A percentile compares a stretch with the other conserved stretches of the same genome.
Conservation (phyloP, 495 filamentous ascomycete genomes). For the Friedmanniomyces endolithicus region DNA sequence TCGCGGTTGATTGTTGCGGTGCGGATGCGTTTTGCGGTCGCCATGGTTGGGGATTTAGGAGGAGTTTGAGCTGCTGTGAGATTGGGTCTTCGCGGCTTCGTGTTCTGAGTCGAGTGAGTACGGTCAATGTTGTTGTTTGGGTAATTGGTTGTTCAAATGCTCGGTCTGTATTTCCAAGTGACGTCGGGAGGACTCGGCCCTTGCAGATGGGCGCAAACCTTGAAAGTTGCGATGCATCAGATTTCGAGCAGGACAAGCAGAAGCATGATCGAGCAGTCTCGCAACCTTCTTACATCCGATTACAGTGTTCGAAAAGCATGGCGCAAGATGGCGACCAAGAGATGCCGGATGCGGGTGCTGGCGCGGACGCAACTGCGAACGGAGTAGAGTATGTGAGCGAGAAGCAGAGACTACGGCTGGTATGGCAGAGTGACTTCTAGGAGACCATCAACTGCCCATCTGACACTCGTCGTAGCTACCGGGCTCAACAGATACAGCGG, state of each 20-base stretch:
- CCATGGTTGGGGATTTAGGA: slow-evolving; percentile 8
- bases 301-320: no score
- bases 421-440: neutral
- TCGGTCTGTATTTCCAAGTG: no score
- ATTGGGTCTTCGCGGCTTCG: no score
- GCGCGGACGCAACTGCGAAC: slow-evolving; percentile 16
- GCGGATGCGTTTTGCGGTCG: slow-evolving; percentile 32
- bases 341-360: slow-evolving; percentile 10
- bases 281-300: no score
- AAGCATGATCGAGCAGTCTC: no score
- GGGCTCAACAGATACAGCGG: slow-evolving; percentile 35
- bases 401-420: slow-evolving; percentile 20
- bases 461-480: slow-evolving; percentile 28
- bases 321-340: slow-evolving; percentile 10
- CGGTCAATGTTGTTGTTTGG: no score
- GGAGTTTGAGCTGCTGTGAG: neutral
- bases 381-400: slow-evolving; percentile 9
- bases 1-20: slow-evolving; percentile 65
- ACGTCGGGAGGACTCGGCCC: neutral
- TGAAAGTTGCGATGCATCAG: neutral
- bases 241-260: neutral
- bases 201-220: neutral
- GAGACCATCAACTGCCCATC: neutral
- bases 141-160: no score
- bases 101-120: neutral